phyloP scores from a whole-genome alignment of 371 early-diverging fungal species.

The Blakeslea trispora region DNA sequence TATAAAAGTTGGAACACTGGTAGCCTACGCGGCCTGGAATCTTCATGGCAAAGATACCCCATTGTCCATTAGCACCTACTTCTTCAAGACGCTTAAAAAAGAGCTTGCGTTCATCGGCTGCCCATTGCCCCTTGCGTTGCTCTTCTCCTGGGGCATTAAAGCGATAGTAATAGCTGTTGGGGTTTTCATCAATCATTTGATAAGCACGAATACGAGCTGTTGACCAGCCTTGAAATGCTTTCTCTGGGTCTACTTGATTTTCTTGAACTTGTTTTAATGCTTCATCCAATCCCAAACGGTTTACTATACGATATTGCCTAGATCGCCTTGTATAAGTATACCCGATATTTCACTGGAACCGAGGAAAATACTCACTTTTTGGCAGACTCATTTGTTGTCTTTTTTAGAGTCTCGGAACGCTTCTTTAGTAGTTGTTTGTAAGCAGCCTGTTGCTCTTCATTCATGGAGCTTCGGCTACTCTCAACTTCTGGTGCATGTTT shows the following conservation, averaged over 20 bases:
- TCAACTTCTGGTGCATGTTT: constrained; percentile 47
- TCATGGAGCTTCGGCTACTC: constrained; percentile 54
- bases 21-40: constrained; percentile 96
- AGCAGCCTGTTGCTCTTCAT: constrained; percentile 75
- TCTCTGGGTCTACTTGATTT: constrained; percentile 68
- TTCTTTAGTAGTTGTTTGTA: constrained; percentile 83
- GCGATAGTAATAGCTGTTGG: constrained; percentile 94
- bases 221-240: constrained; percentile 94
- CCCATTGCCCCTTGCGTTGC: constrained; percentile 90
- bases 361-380: constrained; percentile 69
- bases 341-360: too few species aligned
- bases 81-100: constrained; percentile 83
- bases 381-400: constrained; percentile 73
- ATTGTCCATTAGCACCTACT: constrained; percentile 91
- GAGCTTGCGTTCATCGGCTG: constrained; percentile 76
- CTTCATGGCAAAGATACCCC: constrained; percentile 94
- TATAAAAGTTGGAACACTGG: constrained; percentile 95
- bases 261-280: constrained; percentile 85
- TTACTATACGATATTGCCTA: constrained; percentile 75
- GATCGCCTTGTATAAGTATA: too few species aligned
- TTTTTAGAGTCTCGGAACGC: constrained; percentile 76
- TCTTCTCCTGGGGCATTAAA: constrained; percentile 96
- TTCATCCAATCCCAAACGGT: constrained; percentile 83
- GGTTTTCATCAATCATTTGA: constrained; percentile 84
- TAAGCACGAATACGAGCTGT: constrained; percentile 91